phyloP scores from a whole-genome alignment of 768 basidiomycete species.

The Russula sp. region DNA sequence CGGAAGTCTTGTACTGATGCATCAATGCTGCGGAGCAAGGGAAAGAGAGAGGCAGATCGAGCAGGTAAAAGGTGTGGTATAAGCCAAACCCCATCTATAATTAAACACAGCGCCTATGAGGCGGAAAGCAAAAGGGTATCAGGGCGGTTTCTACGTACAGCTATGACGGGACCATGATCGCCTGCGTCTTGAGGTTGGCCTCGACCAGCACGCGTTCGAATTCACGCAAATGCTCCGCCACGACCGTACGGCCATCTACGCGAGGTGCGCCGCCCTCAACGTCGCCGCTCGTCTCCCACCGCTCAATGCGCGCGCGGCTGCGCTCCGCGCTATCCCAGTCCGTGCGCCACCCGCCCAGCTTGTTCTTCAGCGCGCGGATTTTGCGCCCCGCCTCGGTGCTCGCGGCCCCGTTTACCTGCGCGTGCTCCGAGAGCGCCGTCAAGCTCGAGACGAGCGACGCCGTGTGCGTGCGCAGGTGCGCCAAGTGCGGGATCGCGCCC shows the following conservation, averaged over 20 bases:
- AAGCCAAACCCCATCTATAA: not conserved
- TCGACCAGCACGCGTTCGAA: conserved; percentile 69
- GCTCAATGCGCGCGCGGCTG: conserved; percentile 68
- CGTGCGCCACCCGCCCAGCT: conserved; percentile 68
- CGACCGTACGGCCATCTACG: conserved; percentile 63
- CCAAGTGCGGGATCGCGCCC: conserved; percentile 56
- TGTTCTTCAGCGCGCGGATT: conserved; percentile 80
- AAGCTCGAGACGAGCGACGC: conserved; percentile 69
- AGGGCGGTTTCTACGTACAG: not conserved
- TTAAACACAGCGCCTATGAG: not conserved
- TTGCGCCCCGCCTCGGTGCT: conserved; percentile 83
- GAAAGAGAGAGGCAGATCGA: conserved; percentile 11
- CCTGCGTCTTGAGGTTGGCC: conserved; percentile 68
- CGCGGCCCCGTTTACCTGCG: conserved; percentile 81
- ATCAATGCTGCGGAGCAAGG: not conserved
- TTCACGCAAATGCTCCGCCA: conserved; percentile 71
- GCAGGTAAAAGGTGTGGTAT: conserved; percentile 6
- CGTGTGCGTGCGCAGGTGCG: conserved; percentile 67
- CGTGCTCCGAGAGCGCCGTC: conserved; percentile 75
- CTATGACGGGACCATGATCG: conserved; percentile 70
- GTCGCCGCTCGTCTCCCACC: conserved; percentile 65
- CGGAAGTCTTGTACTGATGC: conserved; percentile 11
- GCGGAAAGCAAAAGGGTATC: not conserved
- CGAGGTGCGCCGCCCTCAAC: conserved; percentile 39
- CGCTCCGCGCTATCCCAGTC: conserved; percentile 85